Evolutionary conservation across 306 rosid species (phyloP).

Genomic region (Cucurbita moschata): DNA sequence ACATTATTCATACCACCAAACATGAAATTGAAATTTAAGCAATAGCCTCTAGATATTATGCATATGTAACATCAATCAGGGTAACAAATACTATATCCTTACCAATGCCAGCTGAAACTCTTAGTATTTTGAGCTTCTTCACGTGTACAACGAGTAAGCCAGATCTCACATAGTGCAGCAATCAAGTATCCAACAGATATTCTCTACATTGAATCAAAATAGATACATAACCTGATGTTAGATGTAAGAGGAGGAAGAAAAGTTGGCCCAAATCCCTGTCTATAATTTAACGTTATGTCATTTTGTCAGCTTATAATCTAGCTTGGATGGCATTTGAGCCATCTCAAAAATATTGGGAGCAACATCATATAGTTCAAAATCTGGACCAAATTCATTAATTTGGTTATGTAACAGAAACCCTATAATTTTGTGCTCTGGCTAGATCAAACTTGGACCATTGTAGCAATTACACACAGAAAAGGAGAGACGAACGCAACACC

Average conservation of each 20-base stretch:
- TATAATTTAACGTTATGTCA: not conserved
- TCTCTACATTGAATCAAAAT: slow-evolving; percentile 39
- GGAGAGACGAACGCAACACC: slow-evolving; percentile 20
- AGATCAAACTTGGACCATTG: not conserved
- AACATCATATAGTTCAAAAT: not conserved
- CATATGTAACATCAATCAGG: not conserved
- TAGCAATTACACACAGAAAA: slow-evolving; percentile 1
- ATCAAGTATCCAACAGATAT: slow-evolving; percentile 66
- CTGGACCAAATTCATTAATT: not conserved
- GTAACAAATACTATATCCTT: slow-evolving; percentile 7
- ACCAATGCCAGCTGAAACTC: slow-evolving; percentile 56
- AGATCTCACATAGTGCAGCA: slow-evolving; percentile 76
- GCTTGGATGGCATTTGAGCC: not conserved
- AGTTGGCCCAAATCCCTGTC: not conserved
- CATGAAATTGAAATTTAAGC: not conserved
- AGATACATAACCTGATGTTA: not conserved
- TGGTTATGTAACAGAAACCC: not conserved
- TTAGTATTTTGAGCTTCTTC: slow-evolving; percentile 29
- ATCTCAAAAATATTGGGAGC: not conserved
- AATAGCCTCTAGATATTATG: not conserved
- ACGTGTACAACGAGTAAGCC: slow-evolving; percentile 37
- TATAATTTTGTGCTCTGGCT: not conserved
- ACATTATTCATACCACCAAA: not conserved
- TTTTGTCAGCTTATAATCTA: not conserved
- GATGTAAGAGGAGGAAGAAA: not conserved